These are phyloP conservation scores for Cornus controversa DNA, from an alignment of 148 eudicot genomes.

Conservation along the genomic window DNA sequence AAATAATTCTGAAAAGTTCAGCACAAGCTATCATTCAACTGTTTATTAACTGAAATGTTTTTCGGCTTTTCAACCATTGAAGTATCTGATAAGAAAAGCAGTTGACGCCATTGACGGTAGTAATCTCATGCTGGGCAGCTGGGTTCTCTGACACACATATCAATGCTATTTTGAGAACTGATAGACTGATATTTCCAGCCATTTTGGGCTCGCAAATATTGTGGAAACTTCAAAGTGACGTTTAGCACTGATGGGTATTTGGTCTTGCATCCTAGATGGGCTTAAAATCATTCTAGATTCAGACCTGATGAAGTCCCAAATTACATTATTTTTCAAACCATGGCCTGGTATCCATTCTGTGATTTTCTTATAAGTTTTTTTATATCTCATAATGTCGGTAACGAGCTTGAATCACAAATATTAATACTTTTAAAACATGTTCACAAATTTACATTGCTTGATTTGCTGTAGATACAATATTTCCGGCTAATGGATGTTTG, in stretches of 20 bases:
- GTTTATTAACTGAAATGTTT: neutral
- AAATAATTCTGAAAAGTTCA: neutral
- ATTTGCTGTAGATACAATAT: neutral
- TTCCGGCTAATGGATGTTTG: slow-evolving; percentile 2
- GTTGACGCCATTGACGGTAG: neutral
- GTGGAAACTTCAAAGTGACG: neutral
- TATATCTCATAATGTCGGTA: neutral
- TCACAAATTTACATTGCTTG: neutral
- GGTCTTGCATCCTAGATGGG: neutral
- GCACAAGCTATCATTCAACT: neutral
- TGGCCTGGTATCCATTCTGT: neutral
- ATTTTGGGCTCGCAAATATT: neutral
- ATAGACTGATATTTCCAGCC: neutral
- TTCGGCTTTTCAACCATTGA: neutral
- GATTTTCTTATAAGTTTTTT: neutral
- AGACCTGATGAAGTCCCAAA: neutral
- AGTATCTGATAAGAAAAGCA: neutral
- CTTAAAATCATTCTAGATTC: no score
- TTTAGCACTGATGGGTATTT: neutral
- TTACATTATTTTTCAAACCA: neutral
- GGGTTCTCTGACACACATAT: neutral
- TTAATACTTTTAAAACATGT: neutral
- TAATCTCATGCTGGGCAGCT: neutral
- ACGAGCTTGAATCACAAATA: neutral
- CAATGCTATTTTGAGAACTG: neutral